Evolutionary conservation across 2,329 filamentous ascomycete genomes (phyloP), one percentile per base, ranked within the genome.

Genomic region (Venturia oleaginea): DNA sequence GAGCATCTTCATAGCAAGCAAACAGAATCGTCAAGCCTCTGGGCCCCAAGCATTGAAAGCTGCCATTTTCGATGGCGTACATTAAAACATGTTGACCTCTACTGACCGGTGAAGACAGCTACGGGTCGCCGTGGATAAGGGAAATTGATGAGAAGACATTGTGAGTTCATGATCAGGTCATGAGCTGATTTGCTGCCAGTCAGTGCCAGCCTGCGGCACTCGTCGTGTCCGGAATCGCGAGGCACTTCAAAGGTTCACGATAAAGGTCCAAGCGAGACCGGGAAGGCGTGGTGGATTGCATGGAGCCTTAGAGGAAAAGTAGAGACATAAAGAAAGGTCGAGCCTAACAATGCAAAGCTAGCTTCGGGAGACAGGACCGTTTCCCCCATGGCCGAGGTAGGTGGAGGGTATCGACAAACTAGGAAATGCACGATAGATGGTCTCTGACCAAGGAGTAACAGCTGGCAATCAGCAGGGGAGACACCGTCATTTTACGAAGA

Each of bases 401-500:
- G 51, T 30, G 27, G 27, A 15, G 30, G 51, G 27, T 19, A 57
- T 54, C 15, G 51, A 34, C 51, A 57, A 34, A 34, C 30, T 57
- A 57, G 51, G 51, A 57, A 57, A 57, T 57, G 51, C 51, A 57
- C 51, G 51, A 57, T 57, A 57, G 51, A 57, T 48, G 43, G 43
- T 48, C 43, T 48, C 17, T 13, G 27, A 22, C 27, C 51, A 34
- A 55, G 51, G 15, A 57, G 17, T 13, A 19, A 30, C 27, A n/a
- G 8, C 4, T 34, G 27, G 27, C 51, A 15, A 22, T 22, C 51
- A 57, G 51, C 51, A 57, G 51, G 51, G 51, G 30, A 8, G 13
- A 34, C 51, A 57, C 27, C 30, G 30, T 34, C 48, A 22, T 15
- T 32, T 34, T 40, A n/a, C n/a, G n/a, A n/a, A n/a, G n/a, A n/a